These are phyloP conservation scores for Fusarium papillatum DNA, from an alignment of 2,329 filamentous ascomycete genomes.

Conservation along the genomic window DNA sequence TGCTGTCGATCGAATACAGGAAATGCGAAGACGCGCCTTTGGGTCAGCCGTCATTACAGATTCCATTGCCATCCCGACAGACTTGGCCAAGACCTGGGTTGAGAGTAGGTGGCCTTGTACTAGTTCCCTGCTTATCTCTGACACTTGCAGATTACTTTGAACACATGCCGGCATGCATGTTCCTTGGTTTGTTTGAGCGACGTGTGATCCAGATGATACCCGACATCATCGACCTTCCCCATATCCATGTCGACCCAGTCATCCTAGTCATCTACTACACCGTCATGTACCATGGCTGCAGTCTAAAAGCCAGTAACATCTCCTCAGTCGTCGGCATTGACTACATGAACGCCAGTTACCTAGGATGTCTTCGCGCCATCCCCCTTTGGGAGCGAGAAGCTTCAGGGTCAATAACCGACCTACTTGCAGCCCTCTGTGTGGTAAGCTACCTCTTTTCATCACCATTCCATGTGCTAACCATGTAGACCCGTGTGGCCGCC, in stretches of 20 bases:
- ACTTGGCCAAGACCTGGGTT: constrained; percentile 46
- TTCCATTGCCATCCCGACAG: constrained; percentile 41
- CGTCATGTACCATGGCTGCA: constrained; percentile 46
- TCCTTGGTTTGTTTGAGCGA: constrained; percentile 43
- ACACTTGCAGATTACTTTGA: constrained; percentile 42
- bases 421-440: constrained; percentile 47
- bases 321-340: constrained; percentile 18
- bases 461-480: background rate
- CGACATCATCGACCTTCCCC: constrained; percentile 44
- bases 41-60: constrained; percentile 39
- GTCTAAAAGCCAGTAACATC: constrained; percentile 38
- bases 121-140: background rate
- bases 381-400: constrained; percentile 48
- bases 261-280: constrained; percentile 48
- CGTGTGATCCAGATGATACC: constrained; percentile 47
- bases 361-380: constrained; percentile 46
- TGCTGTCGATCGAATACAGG: constrained; percentile 46
- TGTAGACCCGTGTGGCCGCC: constrained; percentile 44
- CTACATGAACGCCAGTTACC: constrained; percentile 43
- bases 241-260: constrained; percentile 47
- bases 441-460: constrained; percentile 16
- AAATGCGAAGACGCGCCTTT: constrained; percentile 38
- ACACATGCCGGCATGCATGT: constrained; percentile 47
- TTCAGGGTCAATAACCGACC: constrained; percentile 46
- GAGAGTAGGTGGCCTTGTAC: constrained; percentile 31